Evolutionary conservation across 768 basidiomycete genomes (phyloP).

Genomic region (Kwoniella mangroviensis): DNA sequence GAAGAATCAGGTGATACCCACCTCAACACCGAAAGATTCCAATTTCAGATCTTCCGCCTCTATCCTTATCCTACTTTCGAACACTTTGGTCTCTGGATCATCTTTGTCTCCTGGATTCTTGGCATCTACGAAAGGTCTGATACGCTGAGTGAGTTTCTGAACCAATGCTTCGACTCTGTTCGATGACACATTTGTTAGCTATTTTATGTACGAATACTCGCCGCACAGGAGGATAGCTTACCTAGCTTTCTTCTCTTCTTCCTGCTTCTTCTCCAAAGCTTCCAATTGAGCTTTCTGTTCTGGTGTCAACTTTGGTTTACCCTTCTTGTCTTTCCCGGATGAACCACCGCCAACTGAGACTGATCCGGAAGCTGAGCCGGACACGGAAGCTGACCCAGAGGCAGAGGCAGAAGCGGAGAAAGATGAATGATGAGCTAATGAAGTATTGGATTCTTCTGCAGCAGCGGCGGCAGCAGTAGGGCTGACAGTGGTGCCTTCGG

Average conservation of each 20-base stretch:
- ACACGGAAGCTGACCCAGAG: slow-evolving; percentile 30
- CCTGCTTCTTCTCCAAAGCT: slow-evolving; percentile 78
- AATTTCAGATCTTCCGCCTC: slow-evolving; percentile 96
- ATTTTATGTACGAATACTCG: neutral
- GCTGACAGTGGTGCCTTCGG: slow-evolving; percentile 29
- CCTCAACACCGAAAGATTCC: slow-evolving; percentile 97
- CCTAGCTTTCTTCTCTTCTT: slow-evolving; percentile 62
- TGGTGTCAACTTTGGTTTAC: slow-evolving; percentile 65
- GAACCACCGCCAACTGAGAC: neutral
- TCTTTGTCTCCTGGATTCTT: slow-evolving; percentile 68
- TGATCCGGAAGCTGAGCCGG: slow-evolving; percentile 24
- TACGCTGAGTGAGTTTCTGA: slow-evolving; percentile 77
- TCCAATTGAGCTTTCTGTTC: slow-evolving; percentile 85
- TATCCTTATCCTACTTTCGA: slow-evolving; percentile 73
- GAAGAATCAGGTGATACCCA: slow-evolving; percentile 54
- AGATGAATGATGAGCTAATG: slow-evolving; percentile 38
- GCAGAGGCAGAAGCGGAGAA: slow-evolving; percentile 30
- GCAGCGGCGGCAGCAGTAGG: slow-evolving; percentile 32
- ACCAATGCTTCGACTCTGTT: slow-evolving; percentile 72
- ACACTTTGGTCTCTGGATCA: slow-evolving; percentile 80
- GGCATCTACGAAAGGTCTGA: slow-evolving; percentile 90
- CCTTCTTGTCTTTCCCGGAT: slow-evolving; percentile 56
- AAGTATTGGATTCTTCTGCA: slow-evolving; percentile 28
- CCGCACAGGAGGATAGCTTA: slow-evolving; percentile 18
- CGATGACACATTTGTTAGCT: slow-evolving; percentile 60